Evolutionary conservation across 2,329 filamentous ascomycete species (phyloP), one percentile per base, ranked within the genome.

Genomic region (Paraphaeosphaeria minitans): DNA sequence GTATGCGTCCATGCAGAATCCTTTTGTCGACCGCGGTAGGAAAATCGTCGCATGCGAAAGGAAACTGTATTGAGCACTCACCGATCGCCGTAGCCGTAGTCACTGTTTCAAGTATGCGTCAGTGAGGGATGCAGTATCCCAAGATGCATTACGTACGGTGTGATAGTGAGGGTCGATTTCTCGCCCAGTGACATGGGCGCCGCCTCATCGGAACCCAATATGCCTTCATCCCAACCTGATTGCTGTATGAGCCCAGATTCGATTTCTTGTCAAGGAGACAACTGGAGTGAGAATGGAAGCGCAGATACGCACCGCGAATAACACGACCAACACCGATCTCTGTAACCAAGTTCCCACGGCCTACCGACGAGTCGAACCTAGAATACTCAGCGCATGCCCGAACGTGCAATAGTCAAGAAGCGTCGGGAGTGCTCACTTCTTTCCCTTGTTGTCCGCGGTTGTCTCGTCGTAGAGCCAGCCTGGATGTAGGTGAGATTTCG

Each of bases 311-410:
- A 95, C 93, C 94, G 82, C 85, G 87, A 81, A 99, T 97, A 73
- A 98, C 90, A 73, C 86, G 84, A 55, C 92, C 92, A 65, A 90
- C 83, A 54, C 95, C 95, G 77, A 99, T 98, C 58, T 79, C 75
- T 63, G 87, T 90, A 61, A 86, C 81, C 74, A 98, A 93, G 77
- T 92, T 87, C 51, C 88, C 89, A 56, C 91, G 87, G 61, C 87
- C 88, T 64, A 89, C 83, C 19, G 94, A 97, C 61, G 88, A 90
- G 81, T 98, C 95, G 81, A 99, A 98, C 78, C 93, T 97, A 68
- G 51, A 35, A 56, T 61, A 33, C 42, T 72, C 42, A 72, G 61
- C 37, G 45, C 41, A 56, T 49, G 53, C 48, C 50, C 19, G 43
- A n/a, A 29, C 42, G 16, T 55, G 53, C 35, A 43, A n/a, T 19